Evolutionary conservation across 306 rosid species (phyloP), one percentile per base, ranked within the genome.

Genomic region (Glycyrrhiza uralensis): DNA sequence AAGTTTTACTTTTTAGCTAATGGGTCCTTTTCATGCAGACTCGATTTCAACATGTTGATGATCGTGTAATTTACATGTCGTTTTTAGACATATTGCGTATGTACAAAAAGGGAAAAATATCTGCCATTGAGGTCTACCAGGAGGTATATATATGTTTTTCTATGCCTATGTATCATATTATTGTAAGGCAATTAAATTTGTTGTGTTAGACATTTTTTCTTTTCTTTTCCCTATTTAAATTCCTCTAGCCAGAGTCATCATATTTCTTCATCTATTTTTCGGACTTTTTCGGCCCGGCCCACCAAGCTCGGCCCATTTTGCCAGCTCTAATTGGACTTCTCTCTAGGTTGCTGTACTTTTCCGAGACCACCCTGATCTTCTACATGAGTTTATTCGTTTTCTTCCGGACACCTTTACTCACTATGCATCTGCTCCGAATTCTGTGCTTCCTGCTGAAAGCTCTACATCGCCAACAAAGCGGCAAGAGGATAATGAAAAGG

Each of bases 291-390:
- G n/a, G n/a, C n/a, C n/a, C n/a, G n/a, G n/a, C n/a, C n/a, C n/a
- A n/a, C n/a, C n/a, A n/a, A n/a, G n/a, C n/a, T n/a, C n/a, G n/a
- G 7, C 67, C 24, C 58, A 33, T 74, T 67, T 30, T 66, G 12
- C 4, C 20, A 63, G 42, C 41, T 42, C 46, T 52, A 26, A 61
- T 60, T 80, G 69, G 41, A 72, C 46, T 76, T 79, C 64, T 74
- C n/a, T 68, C 88, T n/a, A 93, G 98, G 97, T 91, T 69, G 87
- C 96, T 51, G 62, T 81, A 69, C 92, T 93, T 80, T 91, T 93
- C 77, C 88, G 79, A 66, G 94, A 85, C 29, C 97, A 93, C 72
- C 36, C 78, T 17, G 96, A 93, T 74, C 85, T 93, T 67, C 96
- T 93, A 70, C 74, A 61, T 13, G 97, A 91, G 80, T 84, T 94